Percentiles rank a stretch among this genome's conserved stretches.
Evolutionary conservation across 352 stramenopile genomes (phyloP).

Genomic region (Pythium volutum): DNA sequence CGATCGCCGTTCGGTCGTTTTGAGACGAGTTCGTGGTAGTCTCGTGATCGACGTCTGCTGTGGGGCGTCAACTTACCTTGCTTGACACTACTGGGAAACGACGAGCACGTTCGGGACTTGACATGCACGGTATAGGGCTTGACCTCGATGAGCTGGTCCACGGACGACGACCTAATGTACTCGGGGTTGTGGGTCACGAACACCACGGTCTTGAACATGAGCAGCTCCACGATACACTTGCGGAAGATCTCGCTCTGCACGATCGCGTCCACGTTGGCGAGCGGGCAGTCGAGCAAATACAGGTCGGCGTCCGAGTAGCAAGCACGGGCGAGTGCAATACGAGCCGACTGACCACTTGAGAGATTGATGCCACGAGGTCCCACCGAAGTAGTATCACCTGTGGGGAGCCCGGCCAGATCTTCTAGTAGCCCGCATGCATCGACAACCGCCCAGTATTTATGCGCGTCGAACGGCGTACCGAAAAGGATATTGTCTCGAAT

Average conservation of each 20-base stretch:
- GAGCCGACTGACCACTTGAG: constrained; percentile 84
- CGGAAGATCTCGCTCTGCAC: constrained; percentile 87
- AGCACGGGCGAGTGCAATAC: constrained; percentile 42
- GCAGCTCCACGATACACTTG: constrained; percentile 17
- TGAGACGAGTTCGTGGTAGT: too few relatives aligned
- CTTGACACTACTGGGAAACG: too few relatives aligned
- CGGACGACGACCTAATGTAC: constrained; percentile 1
- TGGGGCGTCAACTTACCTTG: too few relatives aligned
- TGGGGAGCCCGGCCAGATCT: constrained; percentile 74
- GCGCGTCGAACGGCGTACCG: constrained; percentile 38
- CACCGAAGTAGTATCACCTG: constrained; percentile 88
- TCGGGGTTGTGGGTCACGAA: constrained; percentile 85
- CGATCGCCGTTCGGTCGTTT: too few relatives aligned
- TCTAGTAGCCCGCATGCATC: constrained; percentile 64
- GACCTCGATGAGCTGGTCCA: constrained; percentile 9
- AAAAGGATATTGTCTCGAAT: constrained; percentile 93
- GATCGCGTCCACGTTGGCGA: constrained; percentile 89
- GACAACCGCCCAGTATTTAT: constrained; percentile 40
- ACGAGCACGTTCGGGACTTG: too few relatives aligned
- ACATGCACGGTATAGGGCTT: background rate
- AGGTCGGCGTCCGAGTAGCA: constrained; percentile 45
- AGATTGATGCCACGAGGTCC: constrained; percentile 92
- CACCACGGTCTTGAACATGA: constrained; percentile 54
- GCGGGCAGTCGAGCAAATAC: constrained; percentile 89
- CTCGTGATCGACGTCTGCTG: too few relatives aligned